These are phyloP conservation scores for Hydnomerulius pinastri DNA, from an alignment of 768 basidiomycete genomes.

Conservation along the genomic window DNA sequence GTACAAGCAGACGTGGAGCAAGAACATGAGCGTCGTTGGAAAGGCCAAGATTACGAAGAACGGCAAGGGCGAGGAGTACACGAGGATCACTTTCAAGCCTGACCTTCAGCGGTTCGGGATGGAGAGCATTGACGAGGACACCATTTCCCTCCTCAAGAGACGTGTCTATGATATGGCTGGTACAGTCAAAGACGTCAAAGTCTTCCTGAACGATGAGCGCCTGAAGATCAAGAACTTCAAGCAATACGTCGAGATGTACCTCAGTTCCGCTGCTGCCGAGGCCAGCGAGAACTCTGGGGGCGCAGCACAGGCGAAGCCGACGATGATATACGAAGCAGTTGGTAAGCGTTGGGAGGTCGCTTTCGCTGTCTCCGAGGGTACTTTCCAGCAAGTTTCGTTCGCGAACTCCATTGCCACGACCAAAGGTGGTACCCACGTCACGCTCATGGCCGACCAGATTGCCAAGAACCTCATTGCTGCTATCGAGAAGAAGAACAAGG, in stretches of 20 bases:
- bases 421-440: constrained; percentile 96
- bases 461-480: constrained; percentile 79
- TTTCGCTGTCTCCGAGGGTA: constrained; percentile 91
- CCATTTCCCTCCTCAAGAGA: constrained; percentile 82
- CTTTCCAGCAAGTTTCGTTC: constrained; percentile 93
- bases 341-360: constrained; percentile 91
- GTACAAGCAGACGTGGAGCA: constrained; percentile 92
- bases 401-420: constrained; percentile 96
- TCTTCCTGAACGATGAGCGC: constrained; percentile 88
- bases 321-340: constrained; percentile 79
- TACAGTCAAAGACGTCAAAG: constrained; percentile 91
- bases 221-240: constrained; percentile 95
- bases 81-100: constrained; percentile 89
- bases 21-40: constrained; percentile 90
- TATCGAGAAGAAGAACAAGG: constrained; percentile 98
- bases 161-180: constrained; percentile 98
- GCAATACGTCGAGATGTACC: constrained; percentile 94
- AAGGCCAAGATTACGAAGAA: constrained; percentile 94
- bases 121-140: constrained; percentile 89
- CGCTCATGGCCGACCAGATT: constrained; percentile 81
- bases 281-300: constrained; percentile 73
- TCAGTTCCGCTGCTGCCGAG: constrained; percentile 73
- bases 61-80: constrained; percentile 84
- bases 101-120: constrained; percentile 93
- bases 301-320: constrained; percentile 75